A percentile compares a stretch with the other conserved stretches of the same genome.
Evolutionary conservation across 306 rosid genomes (phyloP).

Genomic region (Vigna unguiculata): DNA sequence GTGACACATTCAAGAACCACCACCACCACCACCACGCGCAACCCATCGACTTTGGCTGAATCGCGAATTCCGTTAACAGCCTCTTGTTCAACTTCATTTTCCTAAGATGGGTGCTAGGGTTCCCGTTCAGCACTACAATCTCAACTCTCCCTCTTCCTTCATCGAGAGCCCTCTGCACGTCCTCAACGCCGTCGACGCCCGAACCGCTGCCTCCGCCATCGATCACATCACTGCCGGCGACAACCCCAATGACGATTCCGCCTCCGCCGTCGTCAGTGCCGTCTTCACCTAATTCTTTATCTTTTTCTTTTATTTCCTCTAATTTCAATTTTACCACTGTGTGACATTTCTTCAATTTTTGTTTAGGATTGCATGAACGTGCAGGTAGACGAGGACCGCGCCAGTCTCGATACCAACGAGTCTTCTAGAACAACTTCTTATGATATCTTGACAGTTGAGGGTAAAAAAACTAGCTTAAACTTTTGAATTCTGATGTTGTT

Average conservation of each 20-base stretch:
- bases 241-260: slow-evolving; percentile 52
- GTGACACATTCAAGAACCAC: not conserved
- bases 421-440: slow-evolving; percentile 66
- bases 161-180: slow-evolving; percentile 86
- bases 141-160: slow-evolving; percentile 80
- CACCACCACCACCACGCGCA: not conserved
- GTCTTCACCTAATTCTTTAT: not conserved
- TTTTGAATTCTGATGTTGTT: not conserved
- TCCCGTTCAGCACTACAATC: slow-evolving; percentile 91
- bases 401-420: slow-evolving; percentile 72
- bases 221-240: slow-evolving; percentile 62
- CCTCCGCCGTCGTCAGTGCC: slow-evolving; percentile 64
- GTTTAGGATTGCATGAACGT: slow-evolving; percentile 77
- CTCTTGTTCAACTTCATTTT: slow-evolving; percentile 3
- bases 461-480: slow-evolving; percentile 46
- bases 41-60: slow-evolving; percentile 24
- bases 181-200: slow-evolving; percentile 74
- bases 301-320: not conserved
- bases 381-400: slow-evolving; percentile 82
- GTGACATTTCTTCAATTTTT: not conserved
- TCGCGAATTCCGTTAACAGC: not conserved
- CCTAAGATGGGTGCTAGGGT: slow-evolving; percentile 76
- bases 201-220: slow-evolving; percentile 59
- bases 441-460: slow-evolving; percentile 66
- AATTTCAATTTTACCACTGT: not conserved